A percentile compares a stretch with the other conserved stretches of the same genome.
These are phyloP conservation scores for Cochlearia excelsa DNA, from an alignment of 345 rosid species.

Conservation along the genomic window DNA sequence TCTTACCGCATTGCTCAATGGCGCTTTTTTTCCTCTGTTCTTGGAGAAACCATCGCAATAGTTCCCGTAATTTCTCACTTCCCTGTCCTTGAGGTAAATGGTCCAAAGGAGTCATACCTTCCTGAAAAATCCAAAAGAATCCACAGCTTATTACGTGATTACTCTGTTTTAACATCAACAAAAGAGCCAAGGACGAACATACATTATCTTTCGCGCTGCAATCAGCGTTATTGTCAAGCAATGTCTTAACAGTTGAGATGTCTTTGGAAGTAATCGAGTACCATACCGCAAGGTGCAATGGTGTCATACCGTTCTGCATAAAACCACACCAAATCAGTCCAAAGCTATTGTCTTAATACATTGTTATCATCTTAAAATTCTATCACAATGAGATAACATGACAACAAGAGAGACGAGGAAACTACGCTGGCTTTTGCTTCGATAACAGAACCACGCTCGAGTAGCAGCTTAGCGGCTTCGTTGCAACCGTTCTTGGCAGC, in stretches of 20 bases:
- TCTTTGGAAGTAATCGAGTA: slow-evolving; percentile 75
- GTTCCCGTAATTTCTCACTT: slow-evolving; percentile 58
- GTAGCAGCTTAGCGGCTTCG: slow-evolving; percentile 75
- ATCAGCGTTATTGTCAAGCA: slow-evolving; percentile 83
- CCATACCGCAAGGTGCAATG: slow-evolving; percentile 98
- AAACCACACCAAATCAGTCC: slow-evolving; percentile 10
- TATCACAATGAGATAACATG: neutral
- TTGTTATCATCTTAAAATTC: neutral
- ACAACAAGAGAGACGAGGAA: slow-evolving; percentile 16
- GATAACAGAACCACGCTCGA: slow-evolving; percentile 76
- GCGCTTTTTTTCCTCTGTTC: slow-evolving; percentile 83
- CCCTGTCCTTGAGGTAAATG: slow-evolving; percentile 83
- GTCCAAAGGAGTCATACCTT: slow-evolving; percentile 85
- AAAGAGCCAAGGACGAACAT: neutral
- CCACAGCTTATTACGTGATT: slow-evolving; percentile 4
- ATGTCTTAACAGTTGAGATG: slow-evolving; percentile 69
- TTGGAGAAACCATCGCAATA: slow-evolving; percentile 58
- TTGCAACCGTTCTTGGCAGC: slow-evolving; percentile 94
- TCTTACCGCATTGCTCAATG: slow-evolving; percentile 67
- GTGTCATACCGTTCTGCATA: slow-evolving; percentile 96
- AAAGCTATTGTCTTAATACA: neutral
- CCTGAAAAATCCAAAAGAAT: slow-evolving; percentile 46
- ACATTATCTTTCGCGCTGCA: slow-evolving; percentile 91
- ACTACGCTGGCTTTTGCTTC: slow-evolving; percentile 86
- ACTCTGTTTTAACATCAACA: neutral